These are phyloP conservation scores for Saturnispora saitoi DNA, from an alignment of 805 yeast genomes.

Conservation along the genomic window DNA sequence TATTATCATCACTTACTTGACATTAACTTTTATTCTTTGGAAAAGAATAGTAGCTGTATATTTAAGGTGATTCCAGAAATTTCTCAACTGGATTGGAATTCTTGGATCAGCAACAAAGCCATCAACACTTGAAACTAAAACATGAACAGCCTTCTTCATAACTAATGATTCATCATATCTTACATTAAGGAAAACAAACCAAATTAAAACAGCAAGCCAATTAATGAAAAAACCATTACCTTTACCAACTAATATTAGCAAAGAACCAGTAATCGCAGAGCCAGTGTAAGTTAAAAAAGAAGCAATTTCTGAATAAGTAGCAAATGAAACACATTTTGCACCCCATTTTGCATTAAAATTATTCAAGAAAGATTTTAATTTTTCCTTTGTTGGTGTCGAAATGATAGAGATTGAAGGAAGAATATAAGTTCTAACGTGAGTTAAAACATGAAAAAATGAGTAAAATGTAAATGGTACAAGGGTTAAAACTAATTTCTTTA, in stretches of 20 bases:
- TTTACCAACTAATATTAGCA: constrained; percentile 12
- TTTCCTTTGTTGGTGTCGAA: constrained; percentile 8
- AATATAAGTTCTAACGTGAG: constrained; percentile 55
- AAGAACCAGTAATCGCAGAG: constrained; percentile 27
- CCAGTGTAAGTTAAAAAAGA: constrained; percentile 23
- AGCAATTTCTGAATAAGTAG: constrained; percentile 46
- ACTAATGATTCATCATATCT: constrained; percentile 70
- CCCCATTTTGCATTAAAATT: constrained; percentile 44
- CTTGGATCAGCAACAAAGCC: constrained; percentile 44
- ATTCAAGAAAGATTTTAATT: constrained; percentile 25
- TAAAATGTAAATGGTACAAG: constrained; percentile 68
- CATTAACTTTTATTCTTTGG: constrained; percentile 1
- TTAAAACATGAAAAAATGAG: constrained; percentile 74
- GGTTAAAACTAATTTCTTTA: constrained; percentile 54
- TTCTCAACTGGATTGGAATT: constrained; percentile 39
- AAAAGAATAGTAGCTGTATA: constrained; percentile 6
- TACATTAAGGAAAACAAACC: constrained; percentile 58
- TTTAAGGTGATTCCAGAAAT: constrained; percentile 41
- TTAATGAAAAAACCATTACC: constrained; percentile 24
- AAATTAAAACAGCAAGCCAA: constrained; percentile 46
- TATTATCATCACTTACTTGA: neutral
- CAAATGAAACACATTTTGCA: constrained; percentile 48
- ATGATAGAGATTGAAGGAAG: constrained; percentile 42
- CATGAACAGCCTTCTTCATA: constrained; percentile 38
- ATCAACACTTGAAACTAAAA: constrained; percentile 19